phyloP scores from a whole-genome alignment of 257 asterid species.

The Ilex aquifolium region DNA sequence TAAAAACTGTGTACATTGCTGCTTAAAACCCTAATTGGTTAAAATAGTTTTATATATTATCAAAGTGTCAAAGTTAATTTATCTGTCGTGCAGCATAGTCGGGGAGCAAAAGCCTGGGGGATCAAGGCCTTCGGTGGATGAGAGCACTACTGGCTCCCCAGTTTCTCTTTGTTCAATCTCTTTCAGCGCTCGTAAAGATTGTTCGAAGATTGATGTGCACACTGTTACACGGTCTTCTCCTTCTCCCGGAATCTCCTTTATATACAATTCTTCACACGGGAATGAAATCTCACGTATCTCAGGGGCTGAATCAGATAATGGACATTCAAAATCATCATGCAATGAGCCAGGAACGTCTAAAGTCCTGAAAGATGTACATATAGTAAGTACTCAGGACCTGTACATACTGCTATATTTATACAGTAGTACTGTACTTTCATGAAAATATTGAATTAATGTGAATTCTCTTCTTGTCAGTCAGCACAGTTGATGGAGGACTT shows the following conservation, averaged over 20 bases:
- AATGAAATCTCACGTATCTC: constrained; percentile 20
- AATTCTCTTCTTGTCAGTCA: constrained; percentile 17
- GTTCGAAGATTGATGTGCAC: constrained; percentile 22
- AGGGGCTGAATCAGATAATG: constrained; percentile 16
- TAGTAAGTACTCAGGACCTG: constrained; percentile 21
- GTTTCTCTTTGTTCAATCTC: neutral
- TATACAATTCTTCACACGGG: constrained; percentile 29
- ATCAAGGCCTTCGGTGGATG: no score
- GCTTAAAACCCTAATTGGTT: no score
- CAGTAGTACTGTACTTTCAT: neutral
- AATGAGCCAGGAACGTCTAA: constrained; percentile 9
- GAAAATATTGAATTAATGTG: neutral
- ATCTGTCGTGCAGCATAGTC: no score
- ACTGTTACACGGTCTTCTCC: constrained; percentile 30
- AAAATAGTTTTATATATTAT: no score
- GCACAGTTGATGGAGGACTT: constrained; percentile 43
- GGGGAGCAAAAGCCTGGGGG: no score
- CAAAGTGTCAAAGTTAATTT: no score
- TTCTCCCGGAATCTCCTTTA: constrained; percentile 33
- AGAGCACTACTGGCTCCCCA: no score
- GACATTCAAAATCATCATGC: constrained; percentile 15
- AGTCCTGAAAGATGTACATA: constrained; percentile 35
- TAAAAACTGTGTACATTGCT: no score
- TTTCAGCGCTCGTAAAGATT: constrained; percentile 24
- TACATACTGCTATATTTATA: neutral